These are phyloP conservation scores for Populus euphratica DNA, from an alignment of 345 rosid species.

Conservation along the genomic window DNA sequence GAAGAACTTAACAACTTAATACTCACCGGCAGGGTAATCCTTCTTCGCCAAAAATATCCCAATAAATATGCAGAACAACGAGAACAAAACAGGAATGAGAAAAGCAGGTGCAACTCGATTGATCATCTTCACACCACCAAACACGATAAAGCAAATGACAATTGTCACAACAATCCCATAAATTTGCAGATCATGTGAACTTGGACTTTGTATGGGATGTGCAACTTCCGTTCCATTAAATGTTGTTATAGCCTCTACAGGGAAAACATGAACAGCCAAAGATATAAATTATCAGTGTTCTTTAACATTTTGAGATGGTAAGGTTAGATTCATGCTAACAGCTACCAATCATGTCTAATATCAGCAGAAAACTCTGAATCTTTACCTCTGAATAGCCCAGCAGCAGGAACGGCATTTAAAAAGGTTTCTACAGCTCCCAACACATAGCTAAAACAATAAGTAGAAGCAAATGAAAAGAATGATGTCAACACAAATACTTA, in stretches of 20 bases:
- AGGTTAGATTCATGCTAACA: neutral
- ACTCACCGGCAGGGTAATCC: constrained; percentile 72
- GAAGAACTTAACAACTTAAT: neutral
- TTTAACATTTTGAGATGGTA: neutral
- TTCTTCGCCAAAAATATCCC: constrained; percentile 67
- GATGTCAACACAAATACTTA: neutral
- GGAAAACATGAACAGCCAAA: constrained; percentile 13
- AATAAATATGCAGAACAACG: constrained; percentile 82
- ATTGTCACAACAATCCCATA: constrained; percentile 93
- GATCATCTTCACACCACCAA: constrained; percentile 99
- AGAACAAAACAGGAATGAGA: constrained; percentile 84
- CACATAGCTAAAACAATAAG: constrained; percentile 60
- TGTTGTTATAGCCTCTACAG: constrained; percentile 68
- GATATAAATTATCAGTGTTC: constrained; percentile 12
- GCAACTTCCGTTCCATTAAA: constrained; percentile 63
- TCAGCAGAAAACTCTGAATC: constrained; percentile 10
- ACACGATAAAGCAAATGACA: constrained; percentile 87
- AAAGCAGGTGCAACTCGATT: constrained; percentile 99
- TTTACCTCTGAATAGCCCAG: constrained; percentile 90
- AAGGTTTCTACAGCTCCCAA: constrained; percentile 99
- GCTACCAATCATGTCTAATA: neutral
- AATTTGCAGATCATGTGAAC: constrained; percentile 87
- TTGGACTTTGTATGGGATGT: constrained; percentile 62
- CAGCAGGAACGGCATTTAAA: constrained; percentile 91
- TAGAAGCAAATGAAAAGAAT: constrained; percentile 9